These are phyloP conservation scores for Colletotrichum echinochloae DNA, from an alignment of 2,329 filamentous ascomycete genomes.

Conservation along the genomic window DNA sequence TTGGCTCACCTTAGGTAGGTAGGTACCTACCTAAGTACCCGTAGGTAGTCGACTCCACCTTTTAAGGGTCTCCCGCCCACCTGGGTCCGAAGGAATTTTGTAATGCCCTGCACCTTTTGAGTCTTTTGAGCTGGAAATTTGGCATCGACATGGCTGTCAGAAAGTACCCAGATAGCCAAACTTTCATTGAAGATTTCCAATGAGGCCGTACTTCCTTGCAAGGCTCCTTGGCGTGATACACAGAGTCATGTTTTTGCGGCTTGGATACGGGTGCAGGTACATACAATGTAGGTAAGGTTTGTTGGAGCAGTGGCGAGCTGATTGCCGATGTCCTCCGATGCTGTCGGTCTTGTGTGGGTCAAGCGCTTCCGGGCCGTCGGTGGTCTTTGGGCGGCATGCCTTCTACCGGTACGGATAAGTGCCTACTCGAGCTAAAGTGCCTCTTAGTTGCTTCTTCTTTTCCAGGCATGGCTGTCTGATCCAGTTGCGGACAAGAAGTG, in stretches of 20 bases:
- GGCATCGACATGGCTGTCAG: not conserved
- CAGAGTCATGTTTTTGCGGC: not conserved
- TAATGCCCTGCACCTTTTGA: not conserved
- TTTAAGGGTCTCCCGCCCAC: conserved; percentile 10
- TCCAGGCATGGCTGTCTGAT: not conserved
- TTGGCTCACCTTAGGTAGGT: conserved; percentile 12
- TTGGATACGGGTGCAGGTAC: not conserved
- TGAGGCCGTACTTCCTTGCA: not conserved
- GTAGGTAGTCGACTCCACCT: not conserved
- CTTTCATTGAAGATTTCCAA: not conserved
- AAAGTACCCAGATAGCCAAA: too few relatives aligned
- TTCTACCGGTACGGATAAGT: not conserved
- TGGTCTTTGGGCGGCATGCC: not conserved
- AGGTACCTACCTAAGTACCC: not conserved
- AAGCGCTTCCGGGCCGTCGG: not conserved
- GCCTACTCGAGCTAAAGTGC: not conserved
- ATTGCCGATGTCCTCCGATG: not conserved
- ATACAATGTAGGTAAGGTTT: not conserved
- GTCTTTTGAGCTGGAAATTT: not conserved
- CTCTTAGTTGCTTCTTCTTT: not conserved
- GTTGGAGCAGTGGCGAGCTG: not conserved
- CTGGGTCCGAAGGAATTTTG: not conserved
- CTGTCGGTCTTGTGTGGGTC: not conserved
- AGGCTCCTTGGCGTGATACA: not conserved
- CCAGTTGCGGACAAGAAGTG: not conserved